Base-by-base conservation (phyloP, 2,329 filamentous ascomycete genomes). In the Pseudogymnoascus sp. region DNA sequence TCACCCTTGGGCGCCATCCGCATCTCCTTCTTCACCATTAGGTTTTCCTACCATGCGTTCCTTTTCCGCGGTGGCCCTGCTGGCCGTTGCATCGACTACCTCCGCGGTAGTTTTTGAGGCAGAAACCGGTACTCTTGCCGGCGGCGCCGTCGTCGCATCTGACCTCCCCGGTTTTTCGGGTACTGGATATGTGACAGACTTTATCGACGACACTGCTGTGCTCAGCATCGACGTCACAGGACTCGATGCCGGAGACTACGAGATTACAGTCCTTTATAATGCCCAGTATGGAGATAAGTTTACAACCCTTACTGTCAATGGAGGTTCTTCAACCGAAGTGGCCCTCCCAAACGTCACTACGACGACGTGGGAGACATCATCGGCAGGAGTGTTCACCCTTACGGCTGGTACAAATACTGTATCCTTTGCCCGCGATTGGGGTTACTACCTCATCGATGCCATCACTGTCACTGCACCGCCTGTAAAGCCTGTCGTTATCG, bases 381-480 rank as follows among this genome's bases (percentile, higher is more conserved):
- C 75, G 0, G 79, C 73, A 17, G 78, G 79, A 17, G 77, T 80
- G 64, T 74, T 80, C 2, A 71, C 80, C 1, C 71, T 81, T 36
- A 73, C 76, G 40, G 71, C 72, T 5, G 78, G 78, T 9, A 63
- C 66, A 35, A 81, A 81, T 69, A 79, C 76, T 0, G 76, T 80
- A 59, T 73, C 78, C 36, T 74, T 81, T 42, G 74, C 78, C 61
- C 77, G 69, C 69, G 79, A 80, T 70, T 81, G 79, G 79, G 79
- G 79, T 64, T 81, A 77, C 77, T 67, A 66, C 66, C 74, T 80
- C 31, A 77, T 79, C 60, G 79, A 81, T 67, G 74, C 76, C 62
- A 77, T 81, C 66, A 75, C 69, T 1, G 59, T 67, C 21, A 40
- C 38, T 1, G 44, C 64, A 33, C 65, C 66, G 9, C 63, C 63